Base-by-base conservation (phyloP, 345 rosid species). In the Camelina laxa region DNA sequence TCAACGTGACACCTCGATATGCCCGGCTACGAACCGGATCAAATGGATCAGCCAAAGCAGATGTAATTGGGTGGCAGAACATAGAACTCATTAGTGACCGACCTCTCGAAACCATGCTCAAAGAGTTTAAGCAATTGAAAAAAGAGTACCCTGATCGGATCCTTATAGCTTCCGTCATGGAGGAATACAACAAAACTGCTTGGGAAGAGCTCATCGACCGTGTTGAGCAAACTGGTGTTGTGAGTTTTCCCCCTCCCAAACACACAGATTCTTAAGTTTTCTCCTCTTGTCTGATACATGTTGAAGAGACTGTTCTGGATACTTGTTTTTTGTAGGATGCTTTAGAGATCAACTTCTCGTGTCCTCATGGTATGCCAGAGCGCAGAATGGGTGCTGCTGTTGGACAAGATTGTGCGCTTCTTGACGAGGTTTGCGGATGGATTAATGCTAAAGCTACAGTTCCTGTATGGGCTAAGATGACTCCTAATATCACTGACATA, bases 401-500 rank as follows among this genome's bases (percentile, higher is more conserved):
- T 12, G 98, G 99, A 59, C 96, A 95, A 82, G 99, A 95, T 70
- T 90, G 96, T 80, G 82, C 55, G 6, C 83, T 95, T 54, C 71
- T 92, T 54, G 97, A 88, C 60, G 99, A 95, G 87, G 85, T 88
- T 70, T 89, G 96, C 60, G 99, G 91, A 44, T 95, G 99, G 99
- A 76, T 95, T 53, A 95, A 95, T 55, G 98, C 93, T 15, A 95
- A 92, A 83, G 97, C 99, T 53, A 85, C 92, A 49, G 88, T 95
- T 56, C 99, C 99, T n/a, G 98, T 92, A 7, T 95, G 99, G 99
- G 96, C 96, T 15, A 95, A 95, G 87, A 95, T 95, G 99, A 95
- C 99, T 85, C 99, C 99, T 72, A 95, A 95, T 64, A 84, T 95
- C 69, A 95, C 99, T 2, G 99, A 95, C 84, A 95, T 95, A 60